Percentiles rank a stretch among this genome's conserved stretches.
These are phyloP conservation scores for Phytophthora idaei DNA, from an alignment of 352 stramenopile species.

Conservation along the genomic window DNA sequence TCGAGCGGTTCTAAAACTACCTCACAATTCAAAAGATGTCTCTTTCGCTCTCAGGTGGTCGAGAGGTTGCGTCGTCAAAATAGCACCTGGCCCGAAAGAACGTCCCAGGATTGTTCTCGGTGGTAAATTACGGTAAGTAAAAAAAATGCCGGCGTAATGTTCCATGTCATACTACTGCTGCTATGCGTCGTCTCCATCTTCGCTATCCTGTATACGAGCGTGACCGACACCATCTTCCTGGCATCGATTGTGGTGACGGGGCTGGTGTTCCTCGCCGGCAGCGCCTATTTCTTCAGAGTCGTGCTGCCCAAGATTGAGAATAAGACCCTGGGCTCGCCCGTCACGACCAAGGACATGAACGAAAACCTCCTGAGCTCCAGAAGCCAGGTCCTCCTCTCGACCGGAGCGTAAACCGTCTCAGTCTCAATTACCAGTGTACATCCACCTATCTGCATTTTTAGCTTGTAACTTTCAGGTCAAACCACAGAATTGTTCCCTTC, in stretches of 20 bases:
- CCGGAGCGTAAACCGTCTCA: background rate
- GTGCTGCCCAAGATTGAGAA: constrained; percentile 50
- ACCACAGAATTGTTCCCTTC: background rate
- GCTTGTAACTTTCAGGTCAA: constrained; percentile 19
- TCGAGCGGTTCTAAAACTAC: no score
- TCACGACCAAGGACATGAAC: constrained; percentile 38
- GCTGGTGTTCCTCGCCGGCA: constrained; percentile 50
- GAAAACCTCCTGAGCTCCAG: constrained; percentile 34
- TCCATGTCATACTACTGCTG: constrained; percentile 12
- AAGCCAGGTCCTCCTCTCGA: constrained; percentile 14
- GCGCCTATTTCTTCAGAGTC: constrained; percentile 45
- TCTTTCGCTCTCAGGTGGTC: no score
- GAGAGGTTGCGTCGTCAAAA: no score
- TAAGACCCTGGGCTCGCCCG: constrained; percentile 28
- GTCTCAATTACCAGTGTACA: background rate
- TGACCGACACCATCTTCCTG: constrained; percentile 53
- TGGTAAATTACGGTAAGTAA: no score
- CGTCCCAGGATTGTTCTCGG: no score
- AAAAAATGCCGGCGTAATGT: no score
- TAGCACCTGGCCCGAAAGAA: no score
- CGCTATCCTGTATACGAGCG: constrained; percentile 54
- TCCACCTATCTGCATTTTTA: no score
- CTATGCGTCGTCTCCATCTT: constrained; percentile 49
- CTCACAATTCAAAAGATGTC: no score
- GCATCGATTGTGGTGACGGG: constrained; percentile 52